These are phyloP conservation scores for Fusarium sp. DNA, from an alignment of 2,329 filamentous ascomycete species.

Conservation along the genomic window DNA sequence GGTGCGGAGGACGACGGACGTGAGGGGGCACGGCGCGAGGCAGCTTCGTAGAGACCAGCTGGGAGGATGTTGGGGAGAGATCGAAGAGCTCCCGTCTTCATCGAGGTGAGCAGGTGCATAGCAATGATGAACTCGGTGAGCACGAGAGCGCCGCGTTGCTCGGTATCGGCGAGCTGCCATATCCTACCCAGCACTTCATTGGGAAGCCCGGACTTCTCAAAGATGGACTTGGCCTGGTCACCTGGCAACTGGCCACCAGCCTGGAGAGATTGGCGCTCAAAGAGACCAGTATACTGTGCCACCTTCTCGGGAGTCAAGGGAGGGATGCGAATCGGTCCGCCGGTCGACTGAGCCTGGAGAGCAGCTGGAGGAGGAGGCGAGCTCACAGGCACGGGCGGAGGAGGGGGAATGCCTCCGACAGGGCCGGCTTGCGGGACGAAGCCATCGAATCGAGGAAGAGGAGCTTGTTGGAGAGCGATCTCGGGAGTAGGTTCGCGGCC, in stretches of 20 bases:
- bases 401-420: conserved; percentile 56
- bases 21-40: conserved; percentile 72
- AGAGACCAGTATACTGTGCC: conserved; percentile 87
- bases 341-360: conserved; percentile 69
- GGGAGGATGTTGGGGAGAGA: conserved; percentile 84
- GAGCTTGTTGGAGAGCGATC: conserved; percentile 85
- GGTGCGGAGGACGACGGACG: conserved; percentile 65
- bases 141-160: conserved; percentile 88
- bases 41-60: conserved; percentile 89
- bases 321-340: conserved; percentile 85
- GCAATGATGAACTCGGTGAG: conserved; percentile 96
- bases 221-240: conserved; percentile 91
- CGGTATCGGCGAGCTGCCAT: conserved; percentile 94
- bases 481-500: conserved; percentile 84
- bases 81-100: conserved; percentile 85
- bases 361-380: conserved; percentile 63
- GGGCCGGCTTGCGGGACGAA: conserved; percentile 58
- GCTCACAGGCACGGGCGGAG: conserved; percentile 48
- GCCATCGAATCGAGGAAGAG: conserved; percentile 93
- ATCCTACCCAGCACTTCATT: conserved; percentile 94
- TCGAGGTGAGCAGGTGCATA: conserved; percentile 95
- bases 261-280: conserved; percentile 87
- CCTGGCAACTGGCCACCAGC: conserved; percentile 77
- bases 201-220: conserved; percentile 89
- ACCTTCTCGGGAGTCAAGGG: conserved; percentile 90